Conservation (phyloP, 2,329 filamentous ascomycete genomes). For the Sporothrix schenckii region DNA sequence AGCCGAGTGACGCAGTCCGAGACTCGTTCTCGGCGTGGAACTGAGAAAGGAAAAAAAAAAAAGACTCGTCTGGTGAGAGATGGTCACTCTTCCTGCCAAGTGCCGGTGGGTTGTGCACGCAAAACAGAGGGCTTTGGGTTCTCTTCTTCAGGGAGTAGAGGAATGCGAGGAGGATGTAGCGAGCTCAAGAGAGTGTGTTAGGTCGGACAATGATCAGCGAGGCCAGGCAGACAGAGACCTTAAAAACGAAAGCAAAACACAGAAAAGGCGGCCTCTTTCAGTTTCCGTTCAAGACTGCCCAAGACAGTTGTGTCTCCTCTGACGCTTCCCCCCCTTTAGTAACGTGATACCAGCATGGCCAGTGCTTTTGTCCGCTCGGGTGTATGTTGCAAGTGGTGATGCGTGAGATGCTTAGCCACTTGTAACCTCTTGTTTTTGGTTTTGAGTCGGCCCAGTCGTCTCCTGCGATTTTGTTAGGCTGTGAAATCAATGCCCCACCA, state of each 20-base stretch:
- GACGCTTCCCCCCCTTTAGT: conserved; percentile 26
- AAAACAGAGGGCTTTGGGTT: background rate
- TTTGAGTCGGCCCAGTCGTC: background rate
- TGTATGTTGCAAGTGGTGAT: conserved; percentile 21
- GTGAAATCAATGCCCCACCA: conserved; percentile 26
- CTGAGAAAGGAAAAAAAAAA: background rate
- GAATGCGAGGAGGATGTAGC: background rate
- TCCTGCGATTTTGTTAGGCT: conserved; percentile 28
- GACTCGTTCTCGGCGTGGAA: background rate
- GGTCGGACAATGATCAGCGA: conserved; percentile 18
- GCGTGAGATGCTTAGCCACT: conserved; percentile 19
- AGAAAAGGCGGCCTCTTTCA: background rate
- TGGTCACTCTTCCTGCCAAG: conserved; percentile 7
- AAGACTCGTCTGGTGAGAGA: background rate
- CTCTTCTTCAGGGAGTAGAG: background rate
- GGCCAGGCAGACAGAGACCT: background rate
- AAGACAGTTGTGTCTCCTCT: conserved; percentile 25
- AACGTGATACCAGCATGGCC: conserved; percentile 30
- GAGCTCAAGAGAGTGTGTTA: background rate
- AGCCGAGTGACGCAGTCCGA: background rate
- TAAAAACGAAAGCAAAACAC: conserved; percentile 12
- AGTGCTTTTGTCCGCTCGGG: background rate
- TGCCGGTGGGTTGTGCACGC: conserved; percentile 6
- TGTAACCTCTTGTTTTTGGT: background rate
- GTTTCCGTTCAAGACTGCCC: conserved; percentile 1